These are phyloP conservation scores for Kodamaea nitidulidarum DNA, from an alignment of 805 yeast species.

Conservation along the genomic window DNA sequence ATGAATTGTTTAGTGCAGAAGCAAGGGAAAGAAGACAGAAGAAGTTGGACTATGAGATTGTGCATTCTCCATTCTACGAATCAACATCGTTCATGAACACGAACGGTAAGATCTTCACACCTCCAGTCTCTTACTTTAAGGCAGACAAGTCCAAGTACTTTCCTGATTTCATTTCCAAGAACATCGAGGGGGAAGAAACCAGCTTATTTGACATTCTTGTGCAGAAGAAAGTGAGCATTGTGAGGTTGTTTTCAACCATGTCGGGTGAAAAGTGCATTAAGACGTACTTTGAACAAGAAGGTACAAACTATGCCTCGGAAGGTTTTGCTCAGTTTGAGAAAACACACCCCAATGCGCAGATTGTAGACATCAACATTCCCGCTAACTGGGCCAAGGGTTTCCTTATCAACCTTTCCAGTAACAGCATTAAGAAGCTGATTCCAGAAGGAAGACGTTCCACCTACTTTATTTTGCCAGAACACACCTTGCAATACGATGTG, in stretches of 20 bases:
- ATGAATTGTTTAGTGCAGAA: constrained; percentile 28
- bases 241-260: constrained; percentile 62
- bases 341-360: constrained; percentile 54
- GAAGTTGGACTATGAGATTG: constrained; percentile 38
- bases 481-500: constrained; percentile 51
- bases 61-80: constrained; percentile 43
- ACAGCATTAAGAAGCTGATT: constrained; percentile 40
- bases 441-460: constrained; percentile 49
- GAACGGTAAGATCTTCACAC: constrained; percentile 76
- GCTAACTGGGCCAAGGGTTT: constrained; percentile 69
- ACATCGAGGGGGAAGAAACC: constrained; percentile 39
- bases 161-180: constrained; percentile 68
- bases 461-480: constrained; percentile 63
- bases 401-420: constrained; percentile 44
- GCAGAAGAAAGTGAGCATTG: constrained; percentile 53
- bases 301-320: constrained; percentile 39
- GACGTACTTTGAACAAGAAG: constrained; percentile 50
- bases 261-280: constrained; percentile 67
- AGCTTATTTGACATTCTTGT: constrained; percentile 35
- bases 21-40: constrained; percentile 37
- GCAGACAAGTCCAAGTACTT: constrained; percentile 70
- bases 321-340: constrained; percentile 24
- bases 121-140: constrained; percentile 79
- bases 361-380: constrained; percentile 72
- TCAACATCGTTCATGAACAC: constrained; percentile 56